Conservation (phyloP, 495 filamentous ascomycete genomes). For the Parachaetomium inaequale region DNA sequence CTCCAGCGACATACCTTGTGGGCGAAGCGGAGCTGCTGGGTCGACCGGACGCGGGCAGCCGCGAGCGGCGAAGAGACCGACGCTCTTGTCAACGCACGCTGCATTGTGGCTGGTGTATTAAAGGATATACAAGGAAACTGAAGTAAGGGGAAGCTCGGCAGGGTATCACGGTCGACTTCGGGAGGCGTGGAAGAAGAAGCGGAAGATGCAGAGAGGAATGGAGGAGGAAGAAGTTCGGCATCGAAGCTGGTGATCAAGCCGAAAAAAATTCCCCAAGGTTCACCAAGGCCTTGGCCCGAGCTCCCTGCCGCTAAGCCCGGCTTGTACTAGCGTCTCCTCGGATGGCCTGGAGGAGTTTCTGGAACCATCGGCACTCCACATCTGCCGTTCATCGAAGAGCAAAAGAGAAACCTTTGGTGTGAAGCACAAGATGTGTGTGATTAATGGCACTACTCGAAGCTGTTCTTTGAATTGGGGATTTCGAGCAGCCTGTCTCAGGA, state of each 20-base stretch:
- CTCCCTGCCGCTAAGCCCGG: slow-evolving; percentile 25
- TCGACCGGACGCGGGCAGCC: slow-evolving; percentile 58
- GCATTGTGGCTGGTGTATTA: slow-evolving; percentile 37
- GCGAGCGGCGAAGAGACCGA: slow-evolving; percentile 60
- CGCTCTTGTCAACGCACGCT: slow-evolving; percentile 52
- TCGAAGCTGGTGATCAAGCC: slow-evolving; percentile 11
- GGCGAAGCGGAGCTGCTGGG: slow-evolving; percentile 85
- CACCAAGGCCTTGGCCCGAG: slow-evolving; percentile 31
- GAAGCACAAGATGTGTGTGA: not conserved
- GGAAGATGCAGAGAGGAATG: slow-evolving; percentile 9
- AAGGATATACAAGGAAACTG: slow-evolving; percentile 14
- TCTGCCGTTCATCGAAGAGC: not conserved
- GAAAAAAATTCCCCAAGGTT: slow-evolving; percentile 32
- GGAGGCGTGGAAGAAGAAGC: slow-evolving; percentile 7
- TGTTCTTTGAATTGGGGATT: not conserved
- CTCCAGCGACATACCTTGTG: slow-evolving; percentile 70
- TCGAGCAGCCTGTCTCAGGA: not conserved
- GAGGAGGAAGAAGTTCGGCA: slow-evolving; percentile 22
- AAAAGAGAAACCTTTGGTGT: not conserved
- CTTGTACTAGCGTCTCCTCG: slow-evolving; percentile 21
- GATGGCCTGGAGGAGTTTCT: slow-evolving; percentile 27
- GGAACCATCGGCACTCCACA: slow-evolving; percentile 35
- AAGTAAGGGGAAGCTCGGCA: slow-evolving; percentile 14
- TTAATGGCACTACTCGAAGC: not conserved
- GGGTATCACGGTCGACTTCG: slow-evolving; percentile 26